Evolutionary conservation across 2,329 filamentous ascomycete genomes (phyloP).

Genomic region (Aspergillus sp.): DNA sequence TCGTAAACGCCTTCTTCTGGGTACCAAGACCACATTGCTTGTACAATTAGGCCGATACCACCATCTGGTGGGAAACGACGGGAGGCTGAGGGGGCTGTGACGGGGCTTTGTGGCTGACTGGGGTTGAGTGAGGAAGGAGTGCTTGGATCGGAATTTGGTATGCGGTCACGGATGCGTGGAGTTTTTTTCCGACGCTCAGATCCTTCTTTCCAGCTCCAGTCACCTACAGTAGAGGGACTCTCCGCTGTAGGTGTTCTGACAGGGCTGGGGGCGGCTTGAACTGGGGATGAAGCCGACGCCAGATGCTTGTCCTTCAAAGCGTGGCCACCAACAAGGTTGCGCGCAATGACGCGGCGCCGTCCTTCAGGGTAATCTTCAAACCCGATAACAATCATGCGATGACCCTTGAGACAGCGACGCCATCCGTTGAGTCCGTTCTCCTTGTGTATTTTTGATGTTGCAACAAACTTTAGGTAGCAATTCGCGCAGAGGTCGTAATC

Average conservation of each 20-base stretch:
- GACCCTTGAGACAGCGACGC: constrained; percentile 76
- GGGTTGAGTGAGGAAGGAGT: constrained; percentile 15
- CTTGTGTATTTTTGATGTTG: constrained; percentile 62
- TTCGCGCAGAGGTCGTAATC: constrained; percentile 81
- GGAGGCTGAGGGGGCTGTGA: constrained; percentile 9
- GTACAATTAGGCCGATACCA: constrained; percentile 63
- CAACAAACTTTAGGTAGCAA: constrained; percentile 72
- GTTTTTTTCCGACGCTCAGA: constrained; percentile 39
- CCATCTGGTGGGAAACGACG: constrained; percentile 70
- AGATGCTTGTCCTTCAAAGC: constrained; percentile 63
- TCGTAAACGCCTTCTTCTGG: constrained; percentile 59
- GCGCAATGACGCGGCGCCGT: constrained; percentile 65
- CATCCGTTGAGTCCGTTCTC: constrained; percentile 80
- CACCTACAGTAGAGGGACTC: constrained; percentile 24
- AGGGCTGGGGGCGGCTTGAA: constrained; percentile 19
- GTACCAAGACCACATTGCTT: constrained; percentile 76
- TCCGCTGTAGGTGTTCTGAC: constrained; percentile 22
- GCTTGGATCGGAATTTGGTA: constrained; percentile 20
- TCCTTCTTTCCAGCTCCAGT: constrained; percentile 47
- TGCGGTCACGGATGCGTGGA: constrained; percentile 26
- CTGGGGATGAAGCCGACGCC: constrained; percentile 5
- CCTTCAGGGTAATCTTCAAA: constrained; percentile 70
- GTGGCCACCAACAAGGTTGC: constrained; percentile 75
- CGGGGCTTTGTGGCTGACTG: neutral
- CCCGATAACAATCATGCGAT: constrained; percentile 79